Percentiles rank a stretch among this genome's conserved stretches.
These are phyloP conservation scores for Dactylonectria estremocensis DNA, from an alignment of 2,329 filamentous ascomycete species.

Conservation along the genomic window DNA sequence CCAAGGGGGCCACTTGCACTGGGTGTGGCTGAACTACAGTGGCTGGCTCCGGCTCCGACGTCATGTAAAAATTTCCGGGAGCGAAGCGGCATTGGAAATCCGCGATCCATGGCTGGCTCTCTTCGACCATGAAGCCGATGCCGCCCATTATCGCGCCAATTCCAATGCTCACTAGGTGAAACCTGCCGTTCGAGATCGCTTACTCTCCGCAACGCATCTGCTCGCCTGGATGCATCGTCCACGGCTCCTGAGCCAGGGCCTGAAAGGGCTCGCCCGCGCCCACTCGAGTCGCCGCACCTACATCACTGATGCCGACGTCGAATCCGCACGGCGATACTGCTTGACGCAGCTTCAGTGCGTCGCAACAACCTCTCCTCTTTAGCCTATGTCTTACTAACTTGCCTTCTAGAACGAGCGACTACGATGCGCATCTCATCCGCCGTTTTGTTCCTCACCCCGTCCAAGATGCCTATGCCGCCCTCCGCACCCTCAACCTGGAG, in stretches of 20 bases:
- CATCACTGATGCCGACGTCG: constrained; percentile 66
- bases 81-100: constrained; percentile 44
- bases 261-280: constrained; percentile 53
- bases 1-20: background rate
- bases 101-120: constrained; percentile 43
- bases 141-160: constrained; percentile 32
- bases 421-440: constrained; percentile 88
- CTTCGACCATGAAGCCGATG: constrained; percentile 33
- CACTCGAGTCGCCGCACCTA: constrained; percentile 56
- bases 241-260: constrained; percentile 55
- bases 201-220: background rate
- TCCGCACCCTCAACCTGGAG: constrained; percentile 94
- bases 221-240: constrained; percentile 57
- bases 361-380: background rate
- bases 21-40: constrained; percentile 20
- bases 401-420: constrained; percentile 81
- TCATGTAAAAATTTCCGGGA: constrained; percentile 47
- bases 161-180: constrained; percentile 16
- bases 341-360: constrained; percentile 66
- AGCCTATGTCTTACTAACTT: constrained; percentile 21
- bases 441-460: constrained; percentile 84
- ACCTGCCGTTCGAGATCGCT: background rate
- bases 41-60: constrained; percentile 39
- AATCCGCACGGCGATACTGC: constrained; percentile 69
- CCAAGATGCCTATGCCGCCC: constrained; percentile 88